These are phyloP conservation scores for Tylopilus microsporus DNA, from an alignment of 1,284 basidiomycete species.

Conservation along the genomic window DNA sequence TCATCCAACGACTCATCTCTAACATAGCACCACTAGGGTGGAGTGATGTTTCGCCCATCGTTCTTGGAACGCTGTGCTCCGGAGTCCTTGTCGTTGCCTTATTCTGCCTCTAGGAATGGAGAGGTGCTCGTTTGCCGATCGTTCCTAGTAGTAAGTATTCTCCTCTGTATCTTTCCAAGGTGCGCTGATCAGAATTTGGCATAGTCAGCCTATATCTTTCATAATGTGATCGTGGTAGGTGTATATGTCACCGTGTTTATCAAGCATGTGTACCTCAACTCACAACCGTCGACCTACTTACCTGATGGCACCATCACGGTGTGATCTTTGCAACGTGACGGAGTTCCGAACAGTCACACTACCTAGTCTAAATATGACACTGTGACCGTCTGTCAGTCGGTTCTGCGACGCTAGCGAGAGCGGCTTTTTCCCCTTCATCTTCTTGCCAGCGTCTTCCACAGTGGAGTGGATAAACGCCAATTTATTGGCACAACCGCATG, in stretches of 20 bases:
- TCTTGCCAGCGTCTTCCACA: neutral
- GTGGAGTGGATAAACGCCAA: conserved; percentile 13
- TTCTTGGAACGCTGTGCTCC: conserved; percentile 57
- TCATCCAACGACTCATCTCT: neutral
- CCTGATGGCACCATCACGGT: neutral
- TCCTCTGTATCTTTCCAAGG: neutral
- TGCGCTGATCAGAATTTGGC: conserved; percentile 25
- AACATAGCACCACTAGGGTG: conserved; percentile 43
- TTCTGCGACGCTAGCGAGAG: too few species aligned
- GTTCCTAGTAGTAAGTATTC: conserved; percentile 58
- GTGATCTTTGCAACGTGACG: too few species aligned
- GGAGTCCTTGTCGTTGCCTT: conserved; percentile 51
- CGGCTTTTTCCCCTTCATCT: neutral
- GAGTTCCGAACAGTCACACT: too few species aligned
- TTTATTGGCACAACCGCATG: neutral
- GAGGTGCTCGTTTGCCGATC: conserved; percentile 61
- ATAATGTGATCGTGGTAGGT: conserved; percentile 61
- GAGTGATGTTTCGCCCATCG: conserved; percentile 59
- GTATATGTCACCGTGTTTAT: conserved; percentile 66
- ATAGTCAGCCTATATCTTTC: conserved; percentile 44
- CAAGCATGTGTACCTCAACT: conserved; percentile 39
- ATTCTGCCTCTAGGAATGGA: conserved; percentile 73
- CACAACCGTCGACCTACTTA: neutral
- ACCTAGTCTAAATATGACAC: too few species aligned
- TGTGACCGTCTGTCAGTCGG: too few species aligned